phyloP scores from a whole-genome alignment of 2,329 filamentous ascomycete genomes.

The Aplosporella prunicola region DNA sequence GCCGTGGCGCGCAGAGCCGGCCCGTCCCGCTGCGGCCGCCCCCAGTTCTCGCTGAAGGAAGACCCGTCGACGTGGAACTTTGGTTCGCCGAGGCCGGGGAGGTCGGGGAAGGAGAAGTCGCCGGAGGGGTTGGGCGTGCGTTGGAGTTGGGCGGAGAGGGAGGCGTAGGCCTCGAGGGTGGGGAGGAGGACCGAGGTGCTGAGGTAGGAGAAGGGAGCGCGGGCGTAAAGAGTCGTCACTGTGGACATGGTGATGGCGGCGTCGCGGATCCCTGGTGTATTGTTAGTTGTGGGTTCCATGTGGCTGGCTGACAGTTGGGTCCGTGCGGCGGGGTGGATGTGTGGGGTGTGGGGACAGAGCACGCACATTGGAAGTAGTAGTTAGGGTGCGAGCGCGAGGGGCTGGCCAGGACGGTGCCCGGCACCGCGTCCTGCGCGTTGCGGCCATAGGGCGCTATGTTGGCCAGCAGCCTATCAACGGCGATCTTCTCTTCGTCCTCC shows the following conservation, averaged over 20 bases:
- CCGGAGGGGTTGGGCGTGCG: constrained; percentile 31
- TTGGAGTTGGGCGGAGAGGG: constrained; percentile 28
- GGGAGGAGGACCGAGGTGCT: constrained; percentile 18
- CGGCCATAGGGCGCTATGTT: constrained; percentile 35
- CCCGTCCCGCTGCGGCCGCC: constrained; percentile 36
- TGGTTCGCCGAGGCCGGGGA: constrained; percentile 34
- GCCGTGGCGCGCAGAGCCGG: constrained; percentile 35
- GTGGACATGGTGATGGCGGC: constrained; percentile 35
- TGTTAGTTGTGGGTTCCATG: not conserved
- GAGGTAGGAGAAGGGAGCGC: constrained; percentile 19
- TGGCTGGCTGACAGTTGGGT: no score
- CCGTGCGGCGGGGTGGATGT: not conserved
- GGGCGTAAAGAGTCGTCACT: constrained; percentile 30
- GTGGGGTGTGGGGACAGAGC: not conserved
- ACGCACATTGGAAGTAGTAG: constrained; percentile 36
- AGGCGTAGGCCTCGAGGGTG: constrained; percentile 25
- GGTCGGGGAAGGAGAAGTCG: constrained; percentile 21
- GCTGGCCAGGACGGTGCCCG: constrained; percentile 35
- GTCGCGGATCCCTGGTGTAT: constrained; percentile 33
- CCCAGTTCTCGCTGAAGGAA: constrained; percentile 31
- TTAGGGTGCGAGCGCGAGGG: constrained; percentile 32
- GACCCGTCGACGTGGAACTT: constrained; percentile 33
- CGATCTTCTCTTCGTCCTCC: constrained; percentile 25
- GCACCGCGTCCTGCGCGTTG: constrained; percentile 26
- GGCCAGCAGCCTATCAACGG: constrained; percentile 30